Evolutionary conservation across 140 eudicot species (phyloP).

Genomic region (Stevia rebaudiana): DNA sequence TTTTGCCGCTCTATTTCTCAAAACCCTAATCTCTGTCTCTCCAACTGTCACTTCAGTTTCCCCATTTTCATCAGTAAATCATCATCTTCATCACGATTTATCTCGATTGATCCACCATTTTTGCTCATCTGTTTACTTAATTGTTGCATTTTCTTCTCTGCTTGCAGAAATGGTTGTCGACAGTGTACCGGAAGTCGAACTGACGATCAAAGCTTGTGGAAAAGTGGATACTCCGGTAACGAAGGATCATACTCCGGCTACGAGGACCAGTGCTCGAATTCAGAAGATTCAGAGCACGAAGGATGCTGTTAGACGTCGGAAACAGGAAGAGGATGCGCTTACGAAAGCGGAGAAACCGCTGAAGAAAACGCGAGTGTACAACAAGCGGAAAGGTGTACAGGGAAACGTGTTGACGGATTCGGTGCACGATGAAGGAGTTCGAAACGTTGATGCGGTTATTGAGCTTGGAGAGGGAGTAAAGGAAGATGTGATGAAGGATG

Average conservation of each 20-base stretch:
- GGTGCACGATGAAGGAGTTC: neutral
- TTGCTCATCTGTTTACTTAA: neutral
- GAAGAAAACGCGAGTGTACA: constrained; percentile 15
- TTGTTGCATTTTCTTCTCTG: neutral
- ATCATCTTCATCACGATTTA: neutral
- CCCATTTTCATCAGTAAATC: neutral
- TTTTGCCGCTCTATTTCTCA: constrained; percentile 28
- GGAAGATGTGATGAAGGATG: neutral
- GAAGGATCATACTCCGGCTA: neutral
- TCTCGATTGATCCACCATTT: neutral
- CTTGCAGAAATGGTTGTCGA: constrained; percentile 16
- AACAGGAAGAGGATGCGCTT: constrained; percentile 18
- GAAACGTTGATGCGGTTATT: neutral
- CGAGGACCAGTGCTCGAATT: constrained; percentile 41
- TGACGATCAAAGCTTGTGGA: neutral
- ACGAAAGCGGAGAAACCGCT: constrained; percentile 14
- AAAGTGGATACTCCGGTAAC: neutral
- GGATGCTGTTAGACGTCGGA: constrained; percentile 7
- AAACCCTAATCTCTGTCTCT: constrained; percentile 28
- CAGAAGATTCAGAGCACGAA: constrained; percentile 17
- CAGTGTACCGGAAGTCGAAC: neutral
- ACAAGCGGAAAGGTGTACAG: neutral
- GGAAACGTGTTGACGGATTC: constrained; percentile 16
- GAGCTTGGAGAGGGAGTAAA: neutral
- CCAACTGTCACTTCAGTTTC: neutral